Base-by-base conservation (phyloP, 305 asterid species). In the Nicotiana rustica region DNA sequence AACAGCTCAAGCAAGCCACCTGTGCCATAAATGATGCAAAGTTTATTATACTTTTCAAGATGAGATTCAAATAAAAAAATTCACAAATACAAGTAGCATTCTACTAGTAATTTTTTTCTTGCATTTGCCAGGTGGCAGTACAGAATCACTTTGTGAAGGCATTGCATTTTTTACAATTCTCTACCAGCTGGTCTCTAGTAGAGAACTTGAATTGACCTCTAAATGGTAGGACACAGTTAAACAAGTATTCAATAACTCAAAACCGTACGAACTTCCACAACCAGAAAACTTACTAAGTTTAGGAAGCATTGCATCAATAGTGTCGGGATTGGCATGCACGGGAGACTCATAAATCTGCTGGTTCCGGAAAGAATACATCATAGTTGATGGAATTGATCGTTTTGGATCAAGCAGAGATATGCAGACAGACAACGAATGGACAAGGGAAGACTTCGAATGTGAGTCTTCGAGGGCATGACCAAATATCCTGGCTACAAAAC, bases 231-330 rank as follows among this genome's bases (percentile, higher is more conserved):
- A 12, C 38, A 25, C 62, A 6, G 64, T 5, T 7, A 41, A 41
- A 44, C 79, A 71, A 49, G 44, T 49, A 73, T 49, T 55, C 79
- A 25, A 73, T 14, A 52, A 73, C 29, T 73, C 41, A 49, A 14
- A 25, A 52, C 8, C 29, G 41, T 25, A 25, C 14, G 2, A 73
- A 71, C 78, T 73, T 47, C 13, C 41, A 49, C 25, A 25, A 33
- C 7, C 12, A 14, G 62, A 49, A 85, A 47, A 67, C 87, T 87
- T 84, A 95, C 99, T 95, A 84, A 96, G 96, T 89, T 89, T 92
- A 4, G 99, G 99, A 67, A 96, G 97, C 98, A 96, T 93, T 61
- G 98, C 98, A 89, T 93, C 88, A 62, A 96, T 90, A 57, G 99
- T 93, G 66, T 95, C 98, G 21, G 93, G 92, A 89, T 92, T 86